Base-by-base conservation (phyloP, 1,284 basidiomycete genomes). In the Melanopsichium pennsylvanicum region DNA sequence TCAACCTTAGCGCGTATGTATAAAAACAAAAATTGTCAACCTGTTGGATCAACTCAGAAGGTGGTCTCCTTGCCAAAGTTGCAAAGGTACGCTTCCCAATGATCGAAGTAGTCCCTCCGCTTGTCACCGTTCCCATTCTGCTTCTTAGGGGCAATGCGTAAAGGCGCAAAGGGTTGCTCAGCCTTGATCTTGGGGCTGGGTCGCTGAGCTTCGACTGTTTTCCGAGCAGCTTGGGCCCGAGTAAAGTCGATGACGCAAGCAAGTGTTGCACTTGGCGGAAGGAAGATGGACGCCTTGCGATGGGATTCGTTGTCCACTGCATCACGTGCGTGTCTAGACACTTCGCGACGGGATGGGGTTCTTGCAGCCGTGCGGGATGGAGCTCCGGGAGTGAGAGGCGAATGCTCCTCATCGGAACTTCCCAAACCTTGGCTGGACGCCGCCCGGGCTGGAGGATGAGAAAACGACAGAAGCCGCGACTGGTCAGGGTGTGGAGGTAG, bases 71-170 rank as follows among this genome's bases (percentile, higher is more conserved):
- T 64, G 44, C 61, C 49, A 29, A 38, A 54, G 35, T 50, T 36
- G 38, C 62, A 66, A 27, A 62, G 52, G 15, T 62, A 56, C 4
- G 47, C 25, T 34, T 62, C 60, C 60, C 60, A 62, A 27, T 51
- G 60, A 26, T 52, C 60, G 29, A 62, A 62, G 44, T 62, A 62
- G 39, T 62, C 44, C 4, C 44, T 31, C 15, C 18, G 16, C 12
- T 13, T 33, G 15, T 16, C 5, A 22, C 29, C 7, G 2, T 13
- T 25, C 7, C 11, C 0, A n/a, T 5, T 15, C 27, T 13, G 18
- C n/a, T 18, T 19, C 13, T 16, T 8, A 21, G 60, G 52, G 2
- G 47, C 46, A 36, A 62, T 62, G 25, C 60, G 8, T 29, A 37
- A 27, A 16, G 33, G 32, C 13, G 36, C 39, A 25, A 19, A 25